Evolutionary conservation across 257 asterid genomes (phyloP).

Genomic region (Petunia secreta): DNA sequence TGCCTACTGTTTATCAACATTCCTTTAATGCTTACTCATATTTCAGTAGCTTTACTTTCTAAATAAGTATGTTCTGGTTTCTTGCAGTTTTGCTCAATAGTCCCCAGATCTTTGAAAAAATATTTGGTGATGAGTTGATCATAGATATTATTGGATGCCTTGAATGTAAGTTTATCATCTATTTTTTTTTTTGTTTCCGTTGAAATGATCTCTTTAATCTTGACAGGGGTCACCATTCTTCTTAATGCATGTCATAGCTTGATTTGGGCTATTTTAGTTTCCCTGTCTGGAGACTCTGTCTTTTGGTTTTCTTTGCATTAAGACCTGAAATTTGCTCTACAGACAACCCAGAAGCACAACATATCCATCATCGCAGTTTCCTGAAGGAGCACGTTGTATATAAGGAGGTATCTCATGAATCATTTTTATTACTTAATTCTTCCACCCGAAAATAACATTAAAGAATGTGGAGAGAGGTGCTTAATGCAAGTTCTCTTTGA

Average conservation of each 20-base stretch:
- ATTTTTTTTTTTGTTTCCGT: not conserved
- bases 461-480: constrained; percentile 11
- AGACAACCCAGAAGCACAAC: constrained; percentile 88
- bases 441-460: constrained; percentile 1
- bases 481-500: not conserved
- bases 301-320: too few relatives aligned
- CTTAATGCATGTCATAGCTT: not conserved
- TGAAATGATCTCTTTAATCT: too few relatives aligned
- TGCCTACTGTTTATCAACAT: not conserved
- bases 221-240: too few relatives aligned
- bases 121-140: constrained; percentile 89
- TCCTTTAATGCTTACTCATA: too few relatives aligned
- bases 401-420: constrained; percentile 68
- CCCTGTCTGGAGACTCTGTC: not conserved
- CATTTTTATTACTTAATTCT: not conserved
- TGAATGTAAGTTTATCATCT: constrained; percentile 64
- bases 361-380: constrained; percentile 77
- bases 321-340: constrained; percentile 37
- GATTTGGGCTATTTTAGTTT: not conserved
- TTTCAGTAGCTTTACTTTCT: too few relatives aligned
- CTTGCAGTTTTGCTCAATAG: constrained; percentile 87
- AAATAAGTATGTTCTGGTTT: constrained; percentile 12
- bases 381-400: constrained; percentile 80
- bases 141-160: constrained; percentile 95
- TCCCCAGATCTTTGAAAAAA: constrained; percentile 84